Percentiles rank a stretch among this genome's conserved stretches.
phyloP scores from a whole-genome alignment of 805 yeast genomes.

The Sugiyamaella floridensis region DNA sequence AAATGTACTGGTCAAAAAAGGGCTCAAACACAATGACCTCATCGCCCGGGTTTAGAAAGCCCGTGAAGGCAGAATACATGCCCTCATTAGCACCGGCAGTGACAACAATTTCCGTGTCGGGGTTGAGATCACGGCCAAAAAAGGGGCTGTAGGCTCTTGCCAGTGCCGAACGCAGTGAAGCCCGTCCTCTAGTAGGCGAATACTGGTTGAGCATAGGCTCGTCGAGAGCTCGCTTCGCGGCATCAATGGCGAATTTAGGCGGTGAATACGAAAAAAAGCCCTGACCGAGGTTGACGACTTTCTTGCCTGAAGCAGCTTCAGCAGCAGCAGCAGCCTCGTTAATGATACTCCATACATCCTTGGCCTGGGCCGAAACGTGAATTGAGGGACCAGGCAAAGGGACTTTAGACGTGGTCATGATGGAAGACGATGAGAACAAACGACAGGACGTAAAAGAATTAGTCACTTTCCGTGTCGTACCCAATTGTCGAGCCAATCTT shows the following conservation, averaged over 20 bases:
- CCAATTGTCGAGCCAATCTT: too few species aligned
- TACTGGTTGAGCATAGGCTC: slow-evolving; percentile 80
- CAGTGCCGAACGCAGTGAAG: slow-evolving; percentile 62
- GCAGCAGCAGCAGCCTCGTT: slow-evolving; percentile 93
- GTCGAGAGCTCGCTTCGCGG: slow-evolving; percentile 70
- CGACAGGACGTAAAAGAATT: background rate
- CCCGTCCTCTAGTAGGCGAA: slow-evolving; percentile 85
- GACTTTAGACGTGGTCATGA: background rate
- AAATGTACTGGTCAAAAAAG: slow-evolving; percentile 91
- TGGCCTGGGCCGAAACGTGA: slow-evolving; percentile 27
- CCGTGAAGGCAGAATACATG: slow-evolving; percentile 76
- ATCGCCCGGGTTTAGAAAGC: slow-evolving; percentile 78
- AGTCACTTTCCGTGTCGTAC: too few species aligned
- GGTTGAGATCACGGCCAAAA: slow-evolving; percentile 50
- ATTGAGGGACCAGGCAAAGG: slow-evolving; percentile 19
- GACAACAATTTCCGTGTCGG: slow-evolving; percentile 58
- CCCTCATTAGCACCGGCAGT: slow-evolving; percentile 99
- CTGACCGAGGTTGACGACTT: slow-evolving; percentile 86
- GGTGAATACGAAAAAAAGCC: slow-evolving; percentile 97
- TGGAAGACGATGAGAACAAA: background rate
- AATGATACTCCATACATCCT: slow-evolving; percentile 92
- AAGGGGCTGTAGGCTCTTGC: slow-evolving; percentile 64
- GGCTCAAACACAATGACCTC: slow-evolving; percentile 97
- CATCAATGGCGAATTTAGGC: slow-evolving; percentile 83
- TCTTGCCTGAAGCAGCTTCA: slow-evolving; percentile 57